Base-by-base conservation (phyloP, 805 yeast genomes). In the Suhomyces xylopsoci region DNA sequence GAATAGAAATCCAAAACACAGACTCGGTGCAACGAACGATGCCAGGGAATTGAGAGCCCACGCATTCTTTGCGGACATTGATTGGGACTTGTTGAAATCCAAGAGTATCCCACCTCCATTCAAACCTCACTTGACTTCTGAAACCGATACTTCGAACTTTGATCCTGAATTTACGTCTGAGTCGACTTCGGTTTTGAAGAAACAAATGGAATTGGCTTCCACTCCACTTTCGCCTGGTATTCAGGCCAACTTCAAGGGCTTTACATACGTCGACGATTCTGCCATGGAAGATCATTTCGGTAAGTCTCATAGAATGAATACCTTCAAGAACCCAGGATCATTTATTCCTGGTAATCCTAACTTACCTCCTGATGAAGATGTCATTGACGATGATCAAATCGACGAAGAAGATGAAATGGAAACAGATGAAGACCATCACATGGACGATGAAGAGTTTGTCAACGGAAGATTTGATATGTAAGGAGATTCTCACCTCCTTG, bases 111-210 rank as follows among this genome's bases (percentile, higher is more conserved):
- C 97, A 42, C 99, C 99, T 24, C 99, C 99, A 2, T 93, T 90
- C 77, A 90, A 90, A 70, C 99, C 99, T 3, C 97, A 90, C 67
- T 81, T 94, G 58, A 75, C 87, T 8, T 85, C 90, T 41, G 99
- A 94, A 66, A 84, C 94, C 2, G 99, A 94, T 69, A 93, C 97
- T 2, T 89, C 97, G 3, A 94, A 94, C 71, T 94, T 94, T 70
- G 99, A 94, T 67, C 98, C 99, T 5, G 98, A 94, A 70, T 94
- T 94, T 71, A 94, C 99, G 19, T 87, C 85, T 62, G 90, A 96
- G 43, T 86, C 96, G 15, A 90, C 97, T 0, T 86, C 96, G 7
- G 85, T 85, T 40, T 81, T 91, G 67, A 86, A 74, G 62, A 84
- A 83, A 61, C 88, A 84, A 60, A 76, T 78, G 77, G 85, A 77